Evolutionary conservation across 2,329 filamentous ascomycete genomes (phyloP), one percentile per base, ranked within the genome.

Genomic region (Aureobasidium sp.): DNA sequence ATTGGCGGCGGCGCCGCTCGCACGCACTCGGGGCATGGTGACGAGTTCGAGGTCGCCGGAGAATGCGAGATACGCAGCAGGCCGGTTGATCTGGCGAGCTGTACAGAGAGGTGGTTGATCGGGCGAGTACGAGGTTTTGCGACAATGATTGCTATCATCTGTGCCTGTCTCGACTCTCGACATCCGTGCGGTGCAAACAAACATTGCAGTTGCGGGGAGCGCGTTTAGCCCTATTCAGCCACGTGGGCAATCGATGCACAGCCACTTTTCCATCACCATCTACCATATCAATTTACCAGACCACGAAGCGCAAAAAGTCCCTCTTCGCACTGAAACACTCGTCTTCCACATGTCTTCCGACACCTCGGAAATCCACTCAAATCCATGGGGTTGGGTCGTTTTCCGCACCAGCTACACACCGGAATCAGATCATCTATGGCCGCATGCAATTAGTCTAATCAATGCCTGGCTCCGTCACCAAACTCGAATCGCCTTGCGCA

Each of bases 1-100:
- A 68, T 67, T 71, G 78, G 78, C 62, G 77, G 75, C 68, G 68
- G 78, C 79, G 67, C 61, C 55, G 29, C 47, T 71, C 68, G 63
- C 67, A 60, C 63, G 65, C 53, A 64, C 65, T 44, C 65, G 65
- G 65, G 73, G 72, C 73, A 75, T 75, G 48, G 77, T 48, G 67
- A 67, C 2, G 55, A 65, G 34, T 66, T 78, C 21, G 25, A 15
- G 15, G 29, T 37, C 39, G 30, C 2, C 30, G n/a, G 32, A 11
- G n/a, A 30, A 30, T 11, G n/a, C n/a, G 30, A 2, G 9, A 29
- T 21, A 21, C 21, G 21, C 21, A 21, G 21, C 21, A 21, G 21
- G 21, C 21, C 21, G 21, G 21, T 21, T 21, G 21, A 21, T 21
- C 21, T 21, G 21, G 21, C 21, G 21, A 21, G 21, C 21, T 45